phyloP scores from a whole-genome alignment of 345 rosid species.

The Salix udensis region DNA sequence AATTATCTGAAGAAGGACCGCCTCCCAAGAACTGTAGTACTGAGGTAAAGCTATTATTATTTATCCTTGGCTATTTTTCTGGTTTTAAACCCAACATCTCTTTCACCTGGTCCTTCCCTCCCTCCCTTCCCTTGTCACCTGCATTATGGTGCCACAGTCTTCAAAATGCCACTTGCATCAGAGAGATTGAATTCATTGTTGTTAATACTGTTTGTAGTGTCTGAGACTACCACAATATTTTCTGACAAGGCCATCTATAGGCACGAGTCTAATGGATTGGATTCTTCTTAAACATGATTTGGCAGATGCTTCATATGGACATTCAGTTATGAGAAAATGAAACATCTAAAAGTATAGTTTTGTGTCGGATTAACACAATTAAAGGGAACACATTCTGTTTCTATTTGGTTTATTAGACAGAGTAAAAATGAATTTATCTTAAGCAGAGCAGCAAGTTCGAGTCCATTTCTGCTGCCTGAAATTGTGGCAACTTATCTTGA shows the following conservation, averaged over 20 bases:
- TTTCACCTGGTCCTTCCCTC: conserved; percentile 25
- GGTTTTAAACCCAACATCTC: not conserved
- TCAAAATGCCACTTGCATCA: not conserved
- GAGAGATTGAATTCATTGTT: not conserved
- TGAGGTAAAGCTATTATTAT: not conserved
- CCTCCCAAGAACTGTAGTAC: conserved; percentile 7
- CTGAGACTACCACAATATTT: not conserved
- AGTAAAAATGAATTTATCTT: not conserved
- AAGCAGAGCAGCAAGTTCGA: not conserved
- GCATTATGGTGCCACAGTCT: not conserved
- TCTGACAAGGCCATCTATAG: not conserved
- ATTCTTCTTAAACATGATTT: not conserved
- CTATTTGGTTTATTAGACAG: not conserved
- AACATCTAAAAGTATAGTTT: not conserved
- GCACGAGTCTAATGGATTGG: not conserved
- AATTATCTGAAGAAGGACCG: conserved; percentile 7
- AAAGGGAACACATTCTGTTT: not conserved
- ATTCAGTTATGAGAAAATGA: not conserved
- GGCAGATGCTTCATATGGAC: not conserved
- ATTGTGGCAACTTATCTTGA: not conserved
- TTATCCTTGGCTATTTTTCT: conserved; percentile 7
- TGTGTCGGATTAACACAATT: not conserved
- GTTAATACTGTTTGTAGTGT: not conserved
- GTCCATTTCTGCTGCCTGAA: not conserved
- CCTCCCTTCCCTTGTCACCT: conserved; percentile 4